These are phyloP conservation scores for Hippophae tibetana DNA, from an alignment of 306 rosid species.

Conservation along the genomic window DNA sequence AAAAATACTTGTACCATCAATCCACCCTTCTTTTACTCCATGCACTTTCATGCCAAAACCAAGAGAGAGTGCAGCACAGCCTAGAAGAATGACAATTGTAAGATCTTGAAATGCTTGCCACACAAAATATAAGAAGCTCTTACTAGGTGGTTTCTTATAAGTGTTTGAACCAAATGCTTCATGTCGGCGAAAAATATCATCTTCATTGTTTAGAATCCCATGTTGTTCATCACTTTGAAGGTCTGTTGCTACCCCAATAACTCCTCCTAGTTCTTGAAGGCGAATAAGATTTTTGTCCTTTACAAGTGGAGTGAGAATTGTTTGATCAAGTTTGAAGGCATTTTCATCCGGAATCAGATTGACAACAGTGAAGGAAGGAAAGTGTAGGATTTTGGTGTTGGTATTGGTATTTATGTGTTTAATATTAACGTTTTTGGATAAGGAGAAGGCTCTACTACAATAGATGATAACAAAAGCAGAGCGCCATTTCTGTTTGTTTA, in stretches of 20 bases:
- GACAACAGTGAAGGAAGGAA: constrained; percentile 17
- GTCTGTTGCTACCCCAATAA: constrained; percentile 19
- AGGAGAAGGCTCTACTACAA: not conserved
- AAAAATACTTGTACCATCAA: constrained; percentile 29
- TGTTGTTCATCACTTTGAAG: constrained; percentile 3
- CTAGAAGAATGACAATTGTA: constrained; percentile 28
- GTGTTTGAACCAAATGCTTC: constrained; percentile 26
- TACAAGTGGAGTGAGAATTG: constrained; percentile 12
- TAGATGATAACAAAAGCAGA: not conserved
- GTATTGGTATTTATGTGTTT: not conserved
- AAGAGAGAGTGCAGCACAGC: constrained; percentile 33
- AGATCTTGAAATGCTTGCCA: constrained; percentile 32
- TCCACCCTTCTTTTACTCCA: constrained; percentile 36
- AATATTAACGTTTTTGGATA: too few species aligned
- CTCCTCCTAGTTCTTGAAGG: constrained; percentile 24
- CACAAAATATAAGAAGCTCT: constrained; percentile 20
- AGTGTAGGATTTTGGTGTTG: not conserved
- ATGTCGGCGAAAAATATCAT: constrained; percentile 1
- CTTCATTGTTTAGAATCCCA: constrained; percentile 10
- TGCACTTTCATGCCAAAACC: constrained; percentile 28
- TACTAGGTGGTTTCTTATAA: constrained; percentile 17
- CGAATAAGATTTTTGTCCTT: constrained; percentile 15
- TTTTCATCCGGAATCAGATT: constrained; percentile 3
- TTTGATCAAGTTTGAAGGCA: constrained; percentile 14
- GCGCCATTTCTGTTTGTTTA: not conserved